A percentile compares a stretch with the other conserved stretches of the same genome.
Evolutionary conservation across 2,329 filamentous ascomycete species (phyloP).

Genomic region (Ceratocystis papillata): DNA sequence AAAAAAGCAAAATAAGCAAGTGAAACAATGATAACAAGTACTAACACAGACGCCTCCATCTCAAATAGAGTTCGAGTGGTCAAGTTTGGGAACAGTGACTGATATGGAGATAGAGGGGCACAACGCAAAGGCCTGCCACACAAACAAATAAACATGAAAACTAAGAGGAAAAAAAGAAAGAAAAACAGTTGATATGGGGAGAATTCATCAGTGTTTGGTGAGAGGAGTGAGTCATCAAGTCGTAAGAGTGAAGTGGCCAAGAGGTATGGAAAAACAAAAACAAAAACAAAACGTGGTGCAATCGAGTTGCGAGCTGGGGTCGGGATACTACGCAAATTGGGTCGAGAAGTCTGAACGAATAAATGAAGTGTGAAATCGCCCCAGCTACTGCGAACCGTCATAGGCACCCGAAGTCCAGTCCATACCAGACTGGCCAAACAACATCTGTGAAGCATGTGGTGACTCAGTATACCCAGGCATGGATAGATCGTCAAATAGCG

Average conservation of each 20-base stretch:
- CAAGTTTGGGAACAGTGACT: slow-evolving; percentile 15
- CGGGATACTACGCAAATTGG: not conserved
- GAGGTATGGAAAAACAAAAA: not conserved
- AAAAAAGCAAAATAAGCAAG: not conserved
- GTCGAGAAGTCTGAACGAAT: not conserved
- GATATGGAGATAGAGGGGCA: not conserved
- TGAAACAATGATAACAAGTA: slow-evolving; percentile 3
- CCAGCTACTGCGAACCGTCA: slow-evolving; percentile 30
- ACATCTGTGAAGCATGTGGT: slow-evolving; percentile 40
- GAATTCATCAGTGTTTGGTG: not conserved
- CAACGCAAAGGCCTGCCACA: not conserved
- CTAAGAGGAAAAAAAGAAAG: not conserved
- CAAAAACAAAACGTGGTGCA: not conserved
- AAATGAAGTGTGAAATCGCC: not conserved
- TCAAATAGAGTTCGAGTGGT: not conserved
- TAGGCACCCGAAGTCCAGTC: slow-evolving; percentile 36
- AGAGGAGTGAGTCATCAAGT: slow-evolving; percentile 9
- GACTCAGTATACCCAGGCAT: slow-evolving; percentile 43
- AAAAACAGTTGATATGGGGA: not conserved
- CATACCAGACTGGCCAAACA: slow-evolving; percentile 33
- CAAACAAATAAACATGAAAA: slow-evolving; percentile 10
- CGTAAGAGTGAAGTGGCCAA: slow-evolving; percentile 1
- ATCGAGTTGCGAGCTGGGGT: not conserved
- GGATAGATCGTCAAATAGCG: slow-evolving; percentile 42
- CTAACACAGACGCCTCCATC: not conserved